Base-by-base conservation (phyloP, 306 rosid genomes). In the Rubus idaeus region DNA sequence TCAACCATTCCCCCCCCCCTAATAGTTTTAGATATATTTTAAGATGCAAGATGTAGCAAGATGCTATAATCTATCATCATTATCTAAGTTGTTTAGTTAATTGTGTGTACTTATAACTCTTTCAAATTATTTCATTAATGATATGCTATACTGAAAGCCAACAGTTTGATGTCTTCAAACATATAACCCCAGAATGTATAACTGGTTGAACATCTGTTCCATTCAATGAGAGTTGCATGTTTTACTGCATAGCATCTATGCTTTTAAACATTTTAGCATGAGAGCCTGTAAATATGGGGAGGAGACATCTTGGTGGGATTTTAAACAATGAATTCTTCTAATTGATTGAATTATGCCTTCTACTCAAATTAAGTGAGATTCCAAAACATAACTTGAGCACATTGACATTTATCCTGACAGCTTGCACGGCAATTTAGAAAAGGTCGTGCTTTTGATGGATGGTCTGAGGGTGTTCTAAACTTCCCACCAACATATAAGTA, bases 401-500 rank as follows among this genome's bases (percentile, higher is more conserved):
- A 61, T 80, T 86, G 78, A 79, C 58, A 67, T 82, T 77, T 66
- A 65, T 82, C 68, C 64, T 91, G 81, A 68, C 91, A 94, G 97
- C 96, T 94, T 70, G 67, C n/a, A 18, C 82, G 80, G 75, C 95
- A 94, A 77, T 40, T 89, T 26, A 70, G 72, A 74, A 89, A 86
- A 71, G 97, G 97, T 17, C 79, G 91, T 56, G 83, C 83, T 79
- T 96, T 96, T 87, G 94, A 80, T 75, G 98, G 99, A 83, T 96
- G 98, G 99, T 89, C 90, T 39, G 97, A 96, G 86, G 97, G 97
- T 77, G 49, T n/a, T n/a, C 69, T 96, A 66, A 87, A 78, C 78
- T 96, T 96, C 58, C 86, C 96, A 23, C 99, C 99, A 35, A 96
- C 98, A n/a, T 92, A 96, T 45, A 96, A 96, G 82, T 92, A 92